phyloP scores from a whole-genome alignment of 441 rosid species.

The Kokia cookei region DNA sequence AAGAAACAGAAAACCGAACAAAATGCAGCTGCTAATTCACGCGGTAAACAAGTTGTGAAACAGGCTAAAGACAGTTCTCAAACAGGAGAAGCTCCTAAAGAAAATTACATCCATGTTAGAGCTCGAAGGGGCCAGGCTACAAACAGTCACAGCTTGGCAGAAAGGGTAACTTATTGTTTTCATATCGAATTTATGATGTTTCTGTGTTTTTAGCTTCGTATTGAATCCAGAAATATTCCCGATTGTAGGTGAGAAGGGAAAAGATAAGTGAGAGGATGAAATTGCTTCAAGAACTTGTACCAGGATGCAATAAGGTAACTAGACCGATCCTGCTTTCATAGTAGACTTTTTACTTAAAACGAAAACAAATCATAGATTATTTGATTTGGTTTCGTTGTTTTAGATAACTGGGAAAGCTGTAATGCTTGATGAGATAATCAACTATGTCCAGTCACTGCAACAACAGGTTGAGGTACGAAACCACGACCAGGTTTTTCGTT shows the following conservation, averaged over 20 bases:
- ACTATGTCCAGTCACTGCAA: conserved; percentile 76
- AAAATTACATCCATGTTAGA: conserved; percentile 80
- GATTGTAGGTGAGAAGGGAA: conserved; percentile 63
- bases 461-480: conserved; percentile 67
- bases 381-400: conserved; percentile 16
- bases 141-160: conserved; percentile 93
- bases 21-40: conserved; percentile 25
- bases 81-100: conserved; percentile 66
- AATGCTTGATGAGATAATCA: conserved; percentile 81
- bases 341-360: background rate
- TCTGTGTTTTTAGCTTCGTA: background rate
- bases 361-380: background rate
- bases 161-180: conserved; percentile 51
- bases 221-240: conserved; percentile 9
- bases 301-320: conserved; percentile 66
- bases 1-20: conserved; percentile 59
- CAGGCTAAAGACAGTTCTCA: conserved; percentile 58
- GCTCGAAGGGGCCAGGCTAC: conserved; percentile 96
- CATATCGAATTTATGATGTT: background rate
- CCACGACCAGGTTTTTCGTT: background rate
- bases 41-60: conserved; percentile 46
- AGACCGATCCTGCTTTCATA: background rate
- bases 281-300: conserved; percentile 79
- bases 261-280: conserved; percentile 76
- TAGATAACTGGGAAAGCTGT: conserved; percentile 90